These are phyloP conservation scores for Tetrapyrgos nigripes DNA, from an alignment of 1,284 basidiomycete genomes.

Conservation along the genomic window DNA sequence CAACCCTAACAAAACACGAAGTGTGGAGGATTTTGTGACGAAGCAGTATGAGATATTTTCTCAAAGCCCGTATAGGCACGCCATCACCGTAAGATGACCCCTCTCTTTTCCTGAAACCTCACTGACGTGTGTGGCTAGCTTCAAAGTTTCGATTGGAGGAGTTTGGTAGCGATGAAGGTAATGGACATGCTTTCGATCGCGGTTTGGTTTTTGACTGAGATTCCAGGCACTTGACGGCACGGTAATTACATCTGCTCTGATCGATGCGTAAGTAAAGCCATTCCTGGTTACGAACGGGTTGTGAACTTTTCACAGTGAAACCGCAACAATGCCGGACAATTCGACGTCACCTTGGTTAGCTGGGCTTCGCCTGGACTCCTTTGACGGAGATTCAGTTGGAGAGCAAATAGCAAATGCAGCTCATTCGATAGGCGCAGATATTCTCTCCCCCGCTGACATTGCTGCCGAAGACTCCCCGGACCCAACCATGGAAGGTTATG, in stretches of 20 bases:
- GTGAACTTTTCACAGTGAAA: slow-evolving; percentile 40
- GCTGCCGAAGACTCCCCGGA: slow-evolving; percentile 48
- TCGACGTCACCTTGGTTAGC: slow-evolving; percentile 65
- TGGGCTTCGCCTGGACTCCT: slow-evolving; percentile 60
- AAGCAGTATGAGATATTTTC: slow-evolving; percentile 64
- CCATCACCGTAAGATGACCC: slow-evolving; percentile 63
- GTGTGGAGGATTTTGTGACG: slow-evolving; percentile 70
- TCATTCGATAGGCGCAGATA: slow-evolving; percentile 65
- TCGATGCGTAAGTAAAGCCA: slow-evolving; percentile 55
- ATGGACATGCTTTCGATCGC: slow-evolving; percentile 7
- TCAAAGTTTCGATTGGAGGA: slow-evolving; percentile 82
- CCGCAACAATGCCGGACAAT: slow-evolving; percentile 45
- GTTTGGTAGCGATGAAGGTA: slow-evolving; percentile 73
- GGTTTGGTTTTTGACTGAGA: slow-evolving; percentile 9
- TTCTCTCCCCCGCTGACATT: slow-evolving; percentile 69
- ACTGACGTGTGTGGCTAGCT: slow-evolving; percentile 47
- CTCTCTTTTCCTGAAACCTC: not conserved
- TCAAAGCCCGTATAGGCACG: slow-evolving; percentile 58
- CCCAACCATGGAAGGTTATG: slow-evolving; percentile 51
- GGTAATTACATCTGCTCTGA: slow-evolving; percentile 65
- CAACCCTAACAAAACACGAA: slow-evolving; percentile 59
- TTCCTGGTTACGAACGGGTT: not conserved
- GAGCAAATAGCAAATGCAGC: slow-evolving; percentile 71
- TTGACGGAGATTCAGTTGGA: slow-evolving; percentile 60
- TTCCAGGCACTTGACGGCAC: slow-evolving; percentile 51